Evolutionary conservation across 208 protist species (phyloP).

Genomic region (Spongospora subterranea): DNA sequence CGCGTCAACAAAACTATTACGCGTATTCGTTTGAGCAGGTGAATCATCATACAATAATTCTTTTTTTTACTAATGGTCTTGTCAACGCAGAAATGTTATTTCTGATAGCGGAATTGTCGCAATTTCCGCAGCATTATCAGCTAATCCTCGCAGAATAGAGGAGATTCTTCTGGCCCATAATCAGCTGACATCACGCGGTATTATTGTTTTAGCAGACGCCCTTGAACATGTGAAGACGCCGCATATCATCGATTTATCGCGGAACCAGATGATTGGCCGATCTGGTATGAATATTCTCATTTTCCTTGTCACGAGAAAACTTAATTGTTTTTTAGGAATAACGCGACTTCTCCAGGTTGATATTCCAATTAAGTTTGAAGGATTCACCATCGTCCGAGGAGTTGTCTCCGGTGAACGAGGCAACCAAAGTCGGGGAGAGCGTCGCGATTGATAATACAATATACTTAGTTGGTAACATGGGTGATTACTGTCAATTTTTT

Average conservation of each 20-base stretch:
- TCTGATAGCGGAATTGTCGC: background rate
- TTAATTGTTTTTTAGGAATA: background rate
- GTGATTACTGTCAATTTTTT: no score
- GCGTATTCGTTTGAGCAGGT: background rate
- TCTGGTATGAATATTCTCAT: background rate
- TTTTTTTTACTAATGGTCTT: background rate
- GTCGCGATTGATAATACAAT: no score
- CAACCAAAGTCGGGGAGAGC: no score
- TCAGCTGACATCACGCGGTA: conserved; percentile 26
- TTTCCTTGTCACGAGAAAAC: background rate
- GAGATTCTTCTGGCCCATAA: conserved; percentile 37
- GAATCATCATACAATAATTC: background rate
- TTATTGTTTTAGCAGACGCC: background rate
- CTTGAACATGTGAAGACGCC: background rate
- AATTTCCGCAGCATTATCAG: background rate
- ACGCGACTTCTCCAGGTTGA: background rate
- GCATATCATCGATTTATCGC: background rate
- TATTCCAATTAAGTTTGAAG: conserved; percentile 55
- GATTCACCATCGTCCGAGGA: conserved; percentile 37
- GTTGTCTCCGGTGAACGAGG: no score
- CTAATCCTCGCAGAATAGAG: background rate
- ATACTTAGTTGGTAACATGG: no score
- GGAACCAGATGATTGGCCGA: conserved; percentile 34
- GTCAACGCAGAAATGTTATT: background rate
- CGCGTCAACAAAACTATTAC: background rate